Percentiles rank a stretch among this genome's conserved stretches.
Conservation (phyloP, 2,329 filamentous ascomycete species). For the Colletotrichum sp. region DNA sequence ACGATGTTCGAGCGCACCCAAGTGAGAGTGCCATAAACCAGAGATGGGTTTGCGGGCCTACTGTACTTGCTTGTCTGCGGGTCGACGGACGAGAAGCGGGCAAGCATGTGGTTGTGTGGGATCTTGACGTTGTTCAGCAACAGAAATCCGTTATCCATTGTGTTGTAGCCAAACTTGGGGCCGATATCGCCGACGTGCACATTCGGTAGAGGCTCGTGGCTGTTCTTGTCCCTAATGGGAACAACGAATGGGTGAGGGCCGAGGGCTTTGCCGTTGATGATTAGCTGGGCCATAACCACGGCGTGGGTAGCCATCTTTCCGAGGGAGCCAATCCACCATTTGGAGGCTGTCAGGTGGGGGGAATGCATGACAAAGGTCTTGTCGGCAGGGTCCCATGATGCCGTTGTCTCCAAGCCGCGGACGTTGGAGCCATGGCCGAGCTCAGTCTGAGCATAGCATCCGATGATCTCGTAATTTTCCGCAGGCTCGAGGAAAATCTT, state of each 20-base stretch:
- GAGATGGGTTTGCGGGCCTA: conserved; percentile 67
- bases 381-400: conserved; percentile 74
- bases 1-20: conserved; percentile 78
- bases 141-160: conserved; percentile 83
- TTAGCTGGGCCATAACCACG: conserved; percentile 79
- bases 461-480: conserved; percentile 73
- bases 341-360: conserved; percentile 75
- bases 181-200: conserved; percentile 81
- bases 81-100: conserved; percentile 58
- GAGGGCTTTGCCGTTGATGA: conserved; percentile 69
- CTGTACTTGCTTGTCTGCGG: conserved; percentile 71
- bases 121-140: conserved; percentile 79
- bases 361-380: conserved; percentile 79
- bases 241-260: conserved; percentile 82
- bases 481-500: conserved; percentile 74
- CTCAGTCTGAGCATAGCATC: conserved; percentile 83
- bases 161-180: conserved; percentile 80
- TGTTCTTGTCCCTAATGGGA: conserved; percentile 73
- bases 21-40: conserved; percentile 78
- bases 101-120: conserved; percentile 69
- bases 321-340: conserved; percentile 86
- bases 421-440: conserved; percentile 82
- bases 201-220: conserved; percentile 71
- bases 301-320: conserved; percentile 79
- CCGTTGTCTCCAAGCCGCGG: conserved; percentile 72